A percentile compares a stretch with the other conserved stretches of the same genome.
These are phyloP conservation scores for Speleostelium caveatum DNA, from an alignment of 78 protist genomes.

Conservation along the genomic window DNA sequence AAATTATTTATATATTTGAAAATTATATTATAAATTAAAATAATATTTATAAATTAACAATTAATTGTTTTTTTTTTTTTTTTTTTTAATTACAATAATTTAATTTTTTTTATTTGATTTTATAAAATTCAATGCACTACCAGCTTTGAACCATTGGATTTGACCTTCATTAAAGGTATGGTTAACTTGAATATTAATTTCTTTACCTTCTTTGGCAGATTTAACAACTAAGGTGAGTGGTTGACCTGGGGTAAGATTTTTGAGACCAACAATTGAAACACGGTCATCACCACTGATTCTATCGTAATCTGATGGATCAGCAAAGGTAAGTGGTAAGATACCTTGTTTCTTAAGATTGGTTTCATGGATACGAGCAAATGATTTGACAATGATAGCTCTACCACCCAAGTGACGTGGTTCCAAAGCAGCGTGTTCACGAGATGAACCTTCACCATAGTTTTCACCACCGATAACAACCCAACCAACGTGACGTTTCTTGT, in stretches of 20 bases:
- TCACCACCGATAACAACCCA: conserved; percentile 97
- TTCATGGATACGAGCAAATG: conserved; percentile 98
- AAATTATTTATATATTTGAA: too few species aligned
- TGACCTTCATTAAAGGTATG: conserved; percentile 96
- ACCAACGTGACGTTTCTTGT: conserved; percentile 89
- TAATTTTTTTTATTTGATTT: conserved; percentile 47
- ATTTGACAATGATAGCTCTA: conserved; percentile 92
- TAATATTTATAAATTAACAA: too few species aligned
- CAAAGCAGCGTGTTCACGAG: conserved; percentile 98
- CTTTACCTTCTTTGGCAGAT: conserved; percentile 61
- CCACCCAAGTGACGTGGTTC: conserved; percentile 97
- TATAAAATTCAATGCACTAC: conserved; percentile 94
- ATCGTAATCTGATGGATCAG: conserved; percentile 94
- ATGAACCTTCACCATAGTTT: conserved; percentile 96
- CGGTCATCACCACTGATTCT: conserved; percentile 84
- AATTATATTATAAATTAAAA: too few species aligned
- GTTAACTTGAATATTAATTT: conserved; percentile 82
- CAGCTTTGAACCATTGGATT: conserved; percentile 96
- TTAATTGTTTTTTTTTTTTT: too few species aligned
- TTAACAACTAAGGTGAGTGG: conserved; percentile 75
- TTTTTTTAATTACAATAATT: too few species aligned
- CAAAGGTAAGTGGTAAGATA: conserved; percentile 95
- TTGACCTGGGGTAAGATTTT: conserved; percentile 87
- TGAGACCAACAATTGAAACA: conserved; percentile 82
- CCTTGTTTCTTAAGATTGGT: conserved; percentile 98